A percentile compares a stretch with the other conserved stretches of the same genome.
These are phyloP conservation scores for Trichoderma gracile DNA, from an alignment of 2,329 filamentous ascomycete genomes.

Conservation along the genomic window DNA sequence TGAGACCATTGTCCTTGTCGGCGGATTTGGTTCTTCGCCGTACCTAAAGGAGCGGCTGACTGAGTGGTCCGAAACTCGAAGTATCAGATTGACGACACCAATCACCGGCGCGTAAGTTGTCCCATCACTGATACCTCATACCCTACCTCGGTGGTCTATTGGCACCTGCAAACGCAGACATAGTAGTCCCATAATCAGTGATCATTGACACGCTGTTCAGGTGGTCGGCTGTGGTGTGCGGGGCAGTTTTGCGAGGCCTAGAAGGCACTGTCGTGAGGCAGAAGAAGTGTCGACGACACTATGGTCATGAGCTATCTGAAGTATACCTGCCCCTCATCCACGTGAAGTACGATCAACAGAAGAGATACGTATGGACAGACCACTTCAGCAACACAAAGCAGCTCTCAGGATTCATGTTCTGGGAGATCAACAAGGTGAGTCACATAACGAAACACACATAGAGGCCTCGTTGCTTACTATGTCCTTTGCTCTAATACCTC, in stretches of 20 bases:
- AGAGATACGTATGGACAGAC: neutral
- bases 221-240: slow-evolving; percentile 17
- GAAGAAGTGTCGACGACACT: slow-evolving; percentile 18
- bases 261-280: slow-evolving; percentile 14
- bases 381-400: neutral
- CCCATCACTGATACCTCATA: too few species aligned
- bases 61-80: neutral
- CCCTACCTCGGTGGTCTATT: too few species aligned
- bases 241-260: neutral
- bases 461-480: too few species aligned
- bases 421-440: neutral
- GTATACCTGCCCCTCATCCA: too few species aligned
- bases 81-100: neutral
- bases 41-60: slow-evolving; percentile 3
- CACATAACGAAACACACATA: too few species aligned
- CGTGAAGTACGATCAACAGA: too few species aligned
- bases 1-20: neutral
- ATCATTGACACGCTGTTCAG: neutral
- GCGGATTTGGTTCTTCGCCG: neutral
- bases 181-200: too few species aligned
- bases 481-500: neutral
- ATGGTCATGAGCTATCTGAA: neutral
- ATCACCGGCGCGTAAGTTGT: slow-evolving; percentile 20
- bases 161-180: too few species aligned
- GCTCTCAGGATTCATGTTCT: neutral